Evolutionary conservation across 331 rosid genomes (phyloP).

Genomic region (Prunus yedoensis): DNA sequence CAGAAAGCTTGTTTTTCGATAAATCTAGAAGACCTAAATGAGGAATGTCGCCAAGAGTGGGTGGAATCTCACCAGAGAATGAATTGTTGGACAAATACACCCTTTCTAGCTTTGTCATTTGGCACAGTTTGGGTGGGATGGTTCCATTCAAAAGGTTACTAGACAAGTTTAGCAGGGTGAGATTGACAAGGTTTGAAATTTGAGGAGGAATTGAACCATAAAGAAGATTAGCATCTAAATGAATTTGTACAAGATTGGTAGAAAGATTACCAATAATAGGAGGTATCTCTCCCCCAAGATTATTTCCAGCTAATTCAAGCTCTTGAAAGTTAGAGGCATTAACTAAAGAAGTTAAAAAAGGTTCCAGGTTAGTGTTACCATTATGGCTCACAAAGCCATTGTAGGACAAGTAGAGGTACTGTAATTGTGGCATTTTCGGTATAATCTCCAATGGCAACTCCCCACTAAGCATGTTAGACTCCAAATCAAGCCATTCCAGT

Average conservation of each 20-base stretch:
- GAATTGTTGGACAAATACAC: conserved; percentile 73
- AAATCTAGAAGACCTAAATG: conserved; percentile 85
- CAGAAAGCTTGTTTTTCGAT: conserved; percentile 74
- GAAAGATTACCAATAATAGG: conserved; percentile 71
- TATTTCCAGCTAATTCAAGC: conserved; percentile 77
- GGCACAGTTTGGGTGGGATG: conserved; percentile 57
- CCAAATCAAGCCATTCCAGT: conserved; percentile 86
- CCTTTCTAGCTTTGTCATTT: conserved; percentile 69
- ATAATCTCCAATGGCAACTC: conserved; percentile 62
- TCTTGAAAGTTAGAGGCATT: conserved; percentile 59
- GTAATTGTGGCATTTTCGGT: conserved; percentile 49
- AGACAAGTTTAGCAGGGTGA: conserved; percentile 76
- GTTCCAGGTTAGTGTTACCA: conserved; percentile 77
- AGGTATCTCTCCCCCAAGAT: conserved; percentile 75
- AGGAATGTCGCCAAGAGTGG: conserved; percentile 52
- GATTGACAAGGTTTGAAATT: conserved; percentile 62
- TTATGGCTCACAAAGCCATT: conserved; percentile 68
- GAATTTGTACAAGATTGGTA: conserved; percentile 51
- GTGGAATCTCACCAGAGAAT: conserved; percentile 76
- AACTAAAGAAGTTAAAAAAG: conserved; percentile 67
- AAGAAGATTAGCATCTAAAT: conserved; percentile 62
- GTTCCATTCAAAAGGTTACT: conserved; percentile 75
- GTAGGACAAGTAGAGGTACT: conserved; percentile 70
- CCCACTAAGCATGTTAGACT: conserved; percentile 65
- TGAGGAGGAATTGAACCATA: conserved; percentile 72